These are phyloP conservation scores for Yamadazyma triangularis DNA, from an alignment of 1,139 yeast genomes.

Conservation along the genomic window DNA sequence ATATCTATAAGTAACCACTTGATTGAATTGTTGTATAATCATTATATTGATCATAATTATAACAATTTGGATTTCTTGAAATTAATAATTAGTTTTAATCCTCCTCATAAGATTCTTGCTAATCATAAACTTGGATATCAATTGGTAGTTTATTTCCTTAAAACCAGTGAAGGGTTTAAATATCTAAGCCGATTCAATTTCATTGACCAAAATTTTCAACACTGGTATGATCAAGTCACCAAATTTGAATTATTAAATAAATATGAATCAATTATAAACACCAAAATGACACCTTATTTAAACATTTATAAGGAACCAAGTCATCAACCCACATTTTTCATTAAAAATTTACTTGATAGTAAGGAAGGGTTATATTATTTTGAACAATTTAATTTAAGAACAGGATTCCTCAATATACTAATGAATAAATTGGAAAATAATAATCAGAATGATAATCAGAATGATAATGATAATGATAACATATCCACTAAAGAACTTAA, in stretches of 20 bases:
- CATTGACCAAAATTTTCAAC: conserved; percentile 26
- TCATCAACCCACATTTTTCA: conserved; percentile 33
- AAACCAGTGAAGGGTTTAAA: conserved; percentile 30
- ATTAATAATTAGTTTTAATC: conserved; percentile 20
- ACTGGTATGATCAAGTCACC: conserved; percentile 20
- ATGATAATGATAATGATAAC: conserved; percentile 10
- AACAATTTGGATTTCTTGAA: conserved; percentile 20
- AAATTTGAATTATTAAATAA: conserved; percentile 7
- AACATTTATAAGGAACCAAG: not conserved
- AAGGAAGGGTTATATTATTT: conserved; percentile 64
- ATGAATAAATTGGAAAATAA: conserved; percentile 18
- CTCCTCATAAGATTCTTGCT: conserved; percentile 26
- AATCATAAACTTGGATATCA: conserved; percentile 21
- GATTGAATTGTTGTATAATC: conserved; percentile 34
- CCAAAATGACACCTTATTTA: not conserved
- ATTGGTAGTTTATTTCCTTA: conserved; percentile 26
- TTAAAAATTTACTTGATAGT: conserved; percentile 74
- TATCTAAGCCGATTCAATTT: conserved; percentile 32
- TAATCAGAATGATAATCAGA: too few species aligned
- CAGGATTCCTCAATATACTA: conserved; percentile 22
- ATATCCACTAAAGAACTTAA: too few species aligned
- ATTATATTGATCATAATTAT: conserved; percentile 10
- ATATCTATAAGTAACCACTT: conserved; percentile 31
- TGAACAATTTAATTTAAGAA: conserved; percentile 19
- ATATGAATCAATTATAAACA: conserved; percentile 6